Base-by-base conservation (phyloP, 2,329 filamentous ascomycete genomes). In the Fusarium marasasianum region DNA sequence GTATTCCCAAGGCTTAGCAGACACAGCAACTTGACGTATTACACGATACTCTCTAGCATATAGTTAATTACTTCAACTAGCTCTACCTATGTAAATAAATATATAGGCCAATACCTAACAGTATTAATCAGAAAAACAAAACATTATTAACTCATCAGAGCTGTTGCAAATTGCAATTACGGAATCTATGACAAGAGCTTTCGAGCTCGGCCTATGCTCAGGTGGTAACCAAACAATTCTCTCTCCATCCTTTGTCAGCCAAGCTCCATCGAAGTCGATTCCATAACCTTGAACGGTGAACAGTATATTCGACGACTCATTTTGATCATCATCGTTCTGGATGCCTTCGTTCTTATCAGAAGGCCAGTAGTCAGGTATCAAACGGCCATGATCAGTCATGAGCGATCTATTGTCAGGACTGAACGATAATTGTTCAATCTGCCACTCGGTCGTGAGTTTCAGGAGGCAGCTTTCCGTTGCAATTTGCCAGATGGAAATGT, bases 61-160 rank as follows among this genome's bases (percentile, higher is more conserved):
- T 5, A 24, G 11, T 44, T 1, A 2, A 44, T 24, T 18, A n/a
- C 2, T 15, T 15, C 6, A n/a, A n/a, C 0, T 43, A n/a, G 40
- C 14, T 43, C 14, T 43, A 15, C 8, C 8, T 24, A 12, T 13
- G 5, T 8, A 18, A 8, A 18, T 24, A 24, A 18, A 18, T 5
- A 13, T 12, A 44, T 5, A 24, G 15, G 7, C 7, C 8, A 18
- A 13, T 18, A 24, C 7, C 15, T 18, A 24, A 5, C 6, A 5
- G 5, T 8, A 18, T 8, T 24, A 12, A 8, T 44, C 4, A 8
- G 3, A 0, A 13, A 44, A 24, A 44, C 10, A 44, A 44, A 24
- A 18, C 43, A 44, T 44, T 12, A 12, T 8, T 3, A 44, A 13
- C n/a, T 44, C 15, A 24, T 44, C 6, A 24, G 43, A 44, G 43